Evolutionary conservation across 139 green algal species (phyloP), one percentile per base, ranked within the genome.

Genomic region (Volvox africanus): DNA sequence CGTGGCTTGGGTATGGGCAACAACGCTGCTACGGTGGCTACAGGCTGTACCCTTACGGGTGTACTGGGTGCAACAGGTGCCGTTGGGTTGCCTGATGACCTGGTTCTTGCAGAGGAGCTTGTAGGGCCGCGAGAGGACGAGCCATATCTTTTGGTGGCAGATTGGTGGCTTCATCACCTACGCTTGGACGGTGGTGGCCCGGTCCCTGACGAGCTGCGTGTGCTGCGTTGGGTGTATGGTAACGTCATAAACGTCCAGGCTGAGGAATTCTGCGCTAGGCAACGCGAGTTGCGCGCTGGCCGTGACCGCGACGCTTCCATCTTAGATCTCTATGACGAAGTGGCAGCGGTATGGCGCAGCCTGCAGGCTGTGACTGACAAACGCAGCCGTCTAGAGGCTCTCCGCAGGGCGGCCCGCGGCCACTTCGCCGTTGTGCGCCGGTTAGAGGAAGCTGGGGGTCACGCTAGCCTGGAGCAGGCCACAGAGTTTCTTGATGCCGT

Each of bases 161-260:
- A 86, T 80, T 98, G 96, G 96, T 98, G 96, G 96, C 20, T 95
- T 28, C 91, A 89, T 20, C 82, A 84, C 89, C 81, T 84, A 32
- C 83, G 75, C n/a, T 35, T 65, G 65, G 79, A 89, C 37, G 50
- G 62, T 33, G 61, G 32, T n/a, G 76, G 44, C 28, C 32, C 2
- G 17, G 68, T 3, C 12, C 78, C 91, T 9, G 79, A 88, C 35
- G 79, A 77, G 32, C 33, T 92, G 79, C 78, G 84, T 19, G 71
- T 97, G 76, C 93, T 97, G 86, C 94, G 94, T 71, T 98, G 96
- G 96, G 91, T 97, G 55, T 98, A 96, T 85, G 95, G 96, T 89
- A 95, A 94, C 36, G 92, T 98, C 68, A 94, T 93, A 2, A 93
- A 94, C 77, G 89, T 86, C n/a, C 87, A 91, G 73, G 93, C 93